Evolutionary conservation across 257 asterid genomes (phyloP).

Genomic region (Gentiana macrophylla): DNA sequence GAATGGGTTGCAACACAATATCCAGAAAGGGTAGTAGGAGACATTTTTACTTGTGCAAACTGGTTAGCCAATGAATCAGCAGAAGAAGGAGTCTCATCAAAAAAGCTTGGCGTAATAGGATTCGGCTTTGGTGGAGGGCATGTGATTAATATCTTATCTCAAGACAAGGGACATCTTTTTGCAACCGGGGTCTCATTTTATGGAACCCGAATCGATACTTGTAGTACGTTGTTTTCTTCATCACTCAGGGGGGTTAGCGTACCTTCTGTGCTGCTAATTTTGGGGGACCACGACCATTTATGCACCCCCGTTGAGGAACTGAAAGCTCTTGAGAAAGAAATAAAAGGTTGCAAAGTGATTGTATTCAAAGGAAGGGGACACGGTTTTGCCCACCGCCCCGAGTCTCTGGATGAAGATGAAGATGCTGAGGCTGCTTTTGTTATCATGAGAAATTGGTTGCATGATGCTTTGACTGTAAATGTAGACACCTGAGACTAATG

Average conservation of each 20-base stretch:
- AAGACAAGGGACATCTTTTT: conserved; percentile 42
- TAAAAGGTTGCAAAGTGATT: conserved; percentile 24
- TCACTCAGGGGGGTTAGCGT: conserved; percentile 34
- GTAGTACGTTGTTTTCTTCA: conserved; percentile 3
- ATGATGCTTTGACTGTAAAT: conserved; percentile 35
- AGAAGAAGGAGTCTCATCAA: conserved; percentile 54
- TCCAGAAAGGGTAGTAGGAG: conserved; percentile 24
- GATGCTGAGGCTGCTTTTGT: conserved; percentile 73
- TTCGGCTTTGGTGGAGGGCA: conserved; percentile 78
- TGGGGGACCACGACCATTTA: conserved; percentile 52
- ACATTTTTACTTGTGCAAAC: conserved; percentile 41
- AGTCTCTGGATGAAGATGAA: conserved; percentile 61
- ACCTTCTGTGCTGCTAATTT: conserved; percentile 48
- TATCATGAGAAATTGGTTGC: conserved; percentile 63
- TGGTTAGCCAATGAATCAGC: conserved; percentile 61
- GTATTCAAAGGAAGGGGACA: conserved; percentile 50
- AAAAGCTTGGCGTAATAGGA: conserved; percentile 64
- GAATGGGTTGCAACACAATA: conserved; percentile 43
- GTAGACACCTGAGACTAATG: too few species aligned
- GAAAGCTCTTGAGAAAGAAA: conserved; percentile 29
- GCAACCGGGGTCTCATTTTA: conserved; percentile 63
- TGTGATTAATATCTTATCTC: conserved; percentile 49
- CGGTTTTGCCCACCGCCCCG: conserved; percentile 67
- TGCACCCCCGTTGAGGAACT: conserved; percentile 31
- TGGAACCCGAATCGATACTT: conserved; percentile 33